phyloP scores from a whole-genome alignment of 2,329 filamentous ascomycete species.

The Aspergillus eucalypticola region DNA sequence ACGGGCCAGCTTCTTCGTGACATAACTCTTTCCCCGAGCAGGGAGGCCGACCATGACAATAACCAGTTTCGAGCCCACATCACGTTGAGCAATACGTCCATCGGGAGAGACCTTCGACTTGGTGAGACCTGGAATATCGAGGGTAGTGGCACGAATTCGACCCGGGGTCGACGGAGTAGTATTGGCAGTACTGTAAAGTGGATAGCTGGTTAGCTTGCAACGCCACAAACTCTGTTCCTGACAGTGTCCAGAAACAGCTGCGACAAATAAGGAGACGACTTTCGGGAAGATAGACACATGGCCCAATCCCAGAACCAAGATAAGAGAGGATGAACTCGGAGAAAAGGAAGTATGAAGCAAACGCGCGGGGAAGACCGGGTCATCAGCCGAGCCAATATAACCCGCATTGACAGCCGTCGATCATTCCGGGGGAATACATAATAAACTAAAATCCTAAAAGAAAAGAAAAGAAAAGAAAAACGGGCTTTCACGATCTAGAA shows the following conservation, averaged over 20 bases:
- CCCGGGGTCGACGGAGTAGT: slow-evolving; percentile 64
- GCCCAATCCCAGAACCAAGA: not conserved
- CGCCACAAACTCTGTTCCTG: not conserved
- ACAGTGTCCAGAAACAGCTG: not conserved
- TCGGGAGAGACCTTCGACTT: slow-evolving; percentile 94
- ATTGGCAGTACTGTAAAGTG: slow-evolving; percentile 24
- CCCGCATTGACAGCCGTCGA: slow-evolving; percentile 8
- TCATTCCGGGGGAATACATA: not conserved
- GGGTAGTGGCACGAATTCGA: slow-evolving; percentile 82
- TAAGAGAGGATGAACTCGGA: not conserved
- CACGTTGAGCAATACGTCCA: slow-evolving; percentile 86
- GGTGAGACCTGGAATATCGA: slow-evolving; percentile 95
- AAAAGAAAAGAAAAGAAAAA: too few species aligned
- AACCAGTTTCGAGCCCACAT: slow-evolving; percentile 94
- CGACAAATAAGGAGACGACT: not conserved
- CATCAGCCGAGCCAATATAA: slow-evolving; percentile 5
- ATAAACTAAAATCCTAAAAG: not conserved
- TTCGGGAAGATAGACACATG: not conserved
- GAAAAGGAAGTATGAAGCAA: slow-evolving; percentile 5
- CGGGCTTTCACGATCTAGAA: slow-evolving; percentile 13
- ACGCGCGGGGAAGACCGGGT: not conserved
- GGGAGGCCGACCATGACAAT: slow-evolving; percentile 98
- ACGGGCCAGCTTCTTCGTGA: slow-evolving; percentile 94
- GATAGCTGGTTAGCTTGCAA: slow-evolving; percentile 6
- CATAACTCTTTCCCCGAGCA: slow-evolving; percentile 95